Conservation (phyloP, 78 protist species). For the Dictyostelium discoideum region DNA sequence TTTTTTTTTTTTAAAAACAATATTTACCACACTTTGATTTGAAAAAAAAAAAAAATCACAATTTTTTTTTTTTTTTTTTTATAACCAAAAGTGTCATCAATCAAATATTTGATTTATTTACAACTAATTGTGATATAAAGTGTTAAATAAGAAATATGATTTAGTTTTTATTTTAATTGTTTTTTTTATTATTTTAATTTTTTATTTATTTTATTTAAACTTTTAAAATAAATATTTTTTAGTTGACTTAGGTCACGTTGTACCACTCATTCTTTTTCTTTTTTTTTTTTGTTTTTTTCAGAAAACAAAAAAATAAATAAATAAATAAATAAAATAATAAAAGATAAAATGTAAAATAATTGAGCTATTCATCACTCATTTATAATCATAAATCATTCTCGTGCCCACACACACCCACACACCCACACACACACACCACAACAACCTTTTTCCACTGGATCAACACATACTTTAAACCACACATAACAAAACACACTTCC, state of each 20-base stretch:
- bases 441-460: not conserved
- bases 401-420: not conserved
- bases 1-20: no score
- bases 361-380: not conserved
- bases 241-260: no score
- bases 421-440: not conserved
- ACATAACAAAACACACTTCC: no score
- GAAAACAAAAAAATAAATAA: no score
- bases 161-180: not conserved
- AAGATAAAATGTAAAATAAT: no score
- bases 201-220: no score
- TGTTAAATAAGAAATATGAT: not conserved
- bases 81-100: not conserved
- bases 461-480: not conserved
- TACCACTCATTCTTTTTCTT: not conserved
- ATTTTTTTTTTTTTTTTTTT: no score
- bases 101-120: not conserved
- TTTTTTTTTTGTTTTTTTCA: no score
- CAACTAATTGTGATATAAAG: not conserved
- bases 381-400: not conserved
- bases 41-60: not conserved
- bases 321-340: no score
- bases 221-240: no score
- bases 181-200: no score
- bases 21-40: not conserved